Evolutionary conservation across 306 rosid genomes (phyloP), one percentile per base, ranked within the genome.

Genomic region (Styphnolobium japonicum): DNA sequence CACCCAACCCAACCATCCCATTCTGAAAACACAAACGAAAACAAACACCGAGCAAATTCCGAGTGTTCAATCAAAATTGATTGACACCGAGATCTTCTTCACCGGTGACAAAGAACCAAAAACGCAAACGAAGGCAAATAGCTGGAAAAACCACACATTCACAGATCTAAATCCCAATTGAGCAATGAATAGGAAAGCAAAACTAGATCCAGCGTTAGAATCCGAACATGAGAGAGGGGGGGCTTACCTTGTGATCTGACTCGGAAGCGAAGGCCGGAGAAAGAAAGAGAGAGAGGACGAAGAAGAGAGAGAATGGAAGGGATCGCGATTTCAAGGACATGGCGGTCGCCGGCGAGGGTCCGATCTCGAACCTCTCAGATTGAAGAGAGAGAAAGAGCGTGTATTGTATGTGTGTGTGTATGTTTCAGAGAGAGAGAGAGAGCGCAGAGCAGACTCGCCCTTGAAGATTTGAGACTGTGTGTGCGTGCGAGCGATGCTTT

Each of bases 241-340:
- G 64, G 25, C 63, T 49, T 80, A 93, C 99, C 97, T 73, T 93
- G 88, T 96, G 99, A 90, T 96, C 99, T 51, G 96, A 83, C 73
- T 96, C 99, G 55, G 97, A 83, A 72, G 97, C 96, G 79, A 88
- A 62, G 10, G 82, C 86, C 52, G 82, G 45, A 4, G 87, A 81
- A 9, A 85, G 84, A 75, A 78, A 57, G 51, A 81, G 85, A 49
- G 85, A 48, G 77, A 91, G 66, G 31, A 89, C 25, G 19, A 84
- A 52, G 39, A 86, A 49, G 77, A 85, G 27, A 36, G 86, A 5
- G 40, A 83, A 81, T n/a, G n/a, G n/a, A n/a, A n/a, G 56, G 48
- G 83, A 85, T 78, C 91, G 85, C 56, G 80, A 76, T 88, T 89
- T 42, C 87, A 84, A 77, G 85, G 86, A 83, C 99, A 93, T 96